Percentiles rank a stretch among this genome's conserved stretches.
Conservation (phyloP, 768 basidiomycete species). For the Gymnopilus dilepis region DNA sequence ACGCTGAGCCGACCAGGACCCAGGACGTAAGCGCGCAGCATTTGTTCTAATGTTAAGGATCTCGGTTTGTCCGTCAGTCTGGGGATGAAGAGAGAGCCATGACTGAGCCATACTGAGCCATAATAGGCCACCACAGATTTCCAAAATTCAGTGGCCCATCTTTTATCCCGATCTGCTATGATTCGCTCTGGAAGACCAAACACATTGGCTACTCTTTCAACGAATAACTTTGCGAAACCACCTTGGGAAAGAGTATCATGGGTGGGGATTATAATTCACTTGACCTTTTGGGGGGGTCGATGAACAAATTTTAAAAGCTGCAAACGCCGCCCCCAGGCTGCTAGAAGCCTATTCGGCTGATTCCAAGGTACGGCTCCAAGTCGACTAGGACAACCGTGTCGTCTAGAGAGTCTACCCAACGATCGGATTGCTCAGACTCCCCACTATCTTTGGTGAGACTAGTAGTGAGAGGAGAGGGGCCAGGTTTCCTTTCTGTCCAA, state of each 20-base stretch:
- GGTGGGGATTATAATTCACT: constrained; percentile 24
- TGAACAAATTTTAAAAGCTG: too few relatives aligned
- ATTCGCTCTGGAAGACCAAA: too few relatives aligned
- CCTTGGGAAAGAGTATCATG: constrained; percentile 19
- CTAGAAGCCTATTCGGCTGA: too few relatives aligned
- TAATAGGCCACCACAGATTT: constrained; percentile 23
- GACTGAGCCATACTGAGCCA: constrained; percentile 29
- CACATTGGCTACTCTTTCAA: constrained; percentile 25
- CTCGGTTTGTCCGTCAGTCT: constrained; percentile 36
- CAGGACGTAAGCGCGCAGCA: constrained; percentile 29
- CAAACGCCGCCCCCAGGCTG: too few relatives aligned
- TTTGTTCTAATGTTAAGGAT: constrained; percentile 34
- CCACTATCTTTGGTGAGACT: too few relatives aligned
- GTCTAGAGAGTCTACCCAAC: too few relatives aligned
- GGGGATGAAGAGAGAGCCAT: constrained; percentile 37
- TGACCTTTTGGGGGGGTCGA: too few relatives aligned
- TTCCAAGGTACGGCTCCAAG: too few relatives aligned
- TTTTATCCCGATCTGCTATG: constrained; percentile 24
- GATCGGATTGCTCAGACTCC: too few relatives aligned
- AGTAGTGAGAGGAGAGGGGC: too few relatives aligned
- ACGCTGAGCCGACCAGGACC: constrained; percentile 30
- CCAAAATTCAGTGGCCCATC: constrained; percentile 34
- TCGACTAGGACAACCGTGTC: too few relatives aligned
- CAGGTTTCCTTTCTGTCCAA: too few relatives aligned
- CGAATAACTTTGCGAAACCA: constrained; percentile 28